A percentile compares a stretch with the other conserved stretches of the same genome.
Conservation (phyloP, 768 basidiomycete species). For the Candolleomyces efflorescens region DNA sequence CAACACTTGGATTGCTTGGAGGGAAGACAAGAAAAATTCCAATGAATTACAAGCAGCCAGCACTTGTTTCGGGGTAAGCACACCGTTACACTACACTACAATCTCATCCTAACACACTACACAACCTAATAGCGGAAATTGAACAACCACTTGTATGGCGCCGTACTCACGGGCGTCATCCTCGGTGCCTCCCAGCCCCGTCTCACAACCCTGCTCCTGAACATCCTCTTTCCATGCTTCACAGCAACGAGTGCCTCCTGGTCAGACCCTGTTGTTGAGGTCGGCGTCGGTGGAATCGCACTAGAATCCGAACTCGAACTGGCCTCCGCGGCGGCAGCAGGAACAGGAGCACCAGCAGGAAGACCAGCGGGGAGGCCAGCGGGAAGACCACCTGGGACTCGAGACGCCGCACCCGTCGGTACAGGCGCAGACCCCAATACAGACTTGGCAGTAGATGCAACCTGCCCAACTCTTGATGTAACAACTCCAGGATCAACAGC, state of each 20-base stretch:
- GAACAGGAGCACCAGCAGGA: not conserved
- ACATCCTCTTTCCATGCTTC: not conserved
- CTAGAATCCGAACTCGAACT: not conserved
- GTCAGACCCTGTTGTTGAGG: not conserved
- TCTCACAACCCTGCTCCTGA: not conserved
- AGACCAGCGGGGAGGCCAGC: not conserved
- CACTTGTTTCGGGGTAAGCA: too few species aligned
- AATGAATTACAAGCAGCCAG: too few species aligned
- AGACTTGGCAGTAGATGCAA: not conserved
- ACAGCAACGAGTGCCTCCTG: conserved; percentile 1
- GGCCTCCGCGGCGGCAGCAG: not conserved
- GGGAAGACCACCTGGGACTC: not conserved
- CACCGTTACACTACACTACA: too few species aligned
- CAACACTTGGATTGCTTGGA: too few species aligned
- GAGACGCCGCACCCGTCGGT: not conserved
- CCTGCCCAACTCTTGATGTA: too few species aligned
- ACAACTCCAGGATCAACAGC: too few species aligned
- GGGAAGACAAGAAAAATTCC: too few species aligned
- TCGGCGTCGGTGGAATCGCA: not conserved
- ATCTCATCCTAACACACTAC: not conserved
- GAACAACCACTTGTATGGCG: conserved; percentile 10
- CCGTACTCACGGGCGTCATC: conserved; percentile 7
- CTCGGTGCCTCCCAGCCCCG: not conserved
- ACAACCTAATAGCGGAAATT: not conserved
- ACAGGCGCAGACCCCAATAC: conserved; percentile 4